These are phyloP conservation scores for Hippophae rhamnoides DNA, from an alignment of 306 rosid species.

Conservation along the genomic window DNA sequence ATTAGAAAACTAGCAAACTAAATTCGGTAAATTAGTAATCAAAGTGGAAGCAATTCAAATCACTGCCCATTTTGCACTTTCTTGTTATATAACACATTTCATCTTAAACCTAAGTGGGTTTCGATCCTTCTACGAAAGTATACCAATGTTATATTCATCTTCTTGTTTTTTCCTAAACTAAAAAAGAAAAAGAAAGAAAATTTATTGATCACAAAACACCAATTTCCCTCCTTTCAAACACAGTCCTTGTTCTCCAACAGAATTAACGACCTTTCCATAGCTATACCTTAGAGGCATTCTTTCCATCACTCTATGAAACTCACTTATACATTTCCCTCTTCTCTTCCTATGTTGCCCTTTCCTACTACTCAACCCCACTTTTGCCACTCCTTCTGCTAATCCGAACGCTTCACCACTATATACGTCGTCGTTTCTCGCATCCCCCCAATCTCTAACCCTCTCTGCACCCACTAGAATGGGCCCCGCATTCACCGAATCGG, in stretches of 20 bases:
- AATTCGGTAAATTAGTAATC: too few species aligned
- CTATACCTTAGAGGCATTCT: conserved; percentile 63
- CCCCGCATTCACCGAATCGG: conserved; percentile 45
- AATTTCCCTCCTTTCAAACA: conserved; percentile 52
- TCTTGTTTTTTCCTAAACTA: background rate
- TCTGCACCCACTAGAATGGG: conserved; percentile 57
- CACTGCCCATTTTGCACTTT: too few species aligned
- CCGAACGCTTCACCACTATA: conserved; percentile 16
- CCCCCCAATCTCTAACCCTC: conserved; percentile 71
- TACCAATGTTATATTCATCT: too few species aligned
- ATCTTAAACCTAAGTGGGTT: too few species aligned
- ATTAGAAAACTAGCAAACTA: too few species aligned
- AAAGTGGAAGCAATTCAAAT: too few species aligned
- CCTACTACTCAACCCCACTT: conserved; percentile 65
- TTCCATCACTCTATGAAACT: conserved; percentile 60
- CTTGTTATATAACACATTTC: too few species aligned
- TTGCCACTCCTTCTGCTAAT: conserved; percentile 26
- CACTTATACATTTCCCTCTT: conserved; percentile 60
- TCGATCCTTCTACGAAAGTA: too few species aligned
- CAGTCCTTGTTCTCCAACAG: conserved; percentile 64
- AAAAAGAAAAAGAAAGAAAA: background rate
- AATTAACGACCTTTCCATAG: conserved; percentile 59
- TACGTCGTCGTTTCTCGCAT: conserved; percentile 45
- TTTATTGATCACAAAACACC: conserved; percentile 49
- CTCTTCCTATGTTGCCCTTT: conserved; percentile 64